Evolutionary conservation across 768 basidiomycete genomes (phyloP).

Genomic region (Rhodotorula paludigena): DNA sequence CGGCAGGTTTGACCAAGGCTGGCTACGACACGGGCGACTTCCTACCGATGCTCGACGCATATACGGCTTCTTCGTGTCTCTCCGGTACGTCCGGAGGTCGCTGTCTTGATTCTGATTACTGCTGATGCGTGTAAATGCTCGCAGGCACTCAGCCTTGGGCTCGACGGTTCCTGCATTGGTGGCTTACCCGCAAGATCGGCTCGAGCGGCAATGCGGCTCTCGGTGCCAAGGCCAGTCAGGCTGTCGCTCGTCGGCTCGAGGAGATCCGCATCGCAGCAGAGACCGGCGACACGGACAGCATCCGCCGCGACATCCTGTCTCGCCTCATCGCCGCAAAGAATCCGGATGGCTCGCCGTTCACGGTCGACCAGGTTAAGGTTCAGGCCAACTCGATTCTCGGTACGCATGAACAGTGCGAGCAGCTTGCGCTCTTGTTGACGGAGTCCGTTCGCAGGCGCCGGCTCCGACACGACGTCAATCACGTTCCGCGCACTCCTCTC

Average conservation of each 20-base stretch:
- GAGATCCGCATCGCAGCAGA: background rate
- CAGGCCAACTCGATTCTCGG: conserved; percentile 11
- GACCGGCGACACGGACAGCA: background rate
- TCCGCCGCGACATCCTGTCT: conserved; percentile 1
- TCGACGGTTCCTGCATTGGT: background rate
- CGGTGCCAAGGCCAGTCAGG: background rate
- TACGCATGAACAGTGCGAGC: too few relatives aligned
- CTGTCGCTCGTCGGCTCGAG: background rate
- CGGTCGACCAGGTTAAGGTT: conserved; percentile 4
- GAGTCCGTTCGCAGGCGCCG: background rate
- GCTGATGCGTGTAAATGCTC: background rate
- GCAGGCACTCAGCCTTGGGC: conserved; percentile 14
- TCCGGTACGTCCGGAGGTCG: background rate
- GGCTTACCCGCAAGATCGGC: conserved; percentile 3
- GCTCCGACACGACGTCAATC: conserved; percentile 16
- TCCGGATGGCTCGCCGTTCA: conserved; percentile 4
- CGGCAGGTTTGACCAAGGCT: background rate
- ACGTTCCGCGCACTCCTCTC: conserved; percentile 11
- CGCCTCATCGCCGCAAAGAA: conserved; percentile 11
- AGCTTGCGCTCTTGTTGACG: background rate
- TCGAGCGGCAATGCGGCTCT: conserved; percentile 1
- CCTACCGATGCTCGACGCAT: conserved; percentile 16
- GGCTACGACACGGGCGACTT: background rate
- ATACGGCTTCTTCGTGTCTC: conserved; percentile 3
- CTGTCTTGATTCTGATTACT: background rate